Conservation (phyloP, 202 grass and related monocot genomes). For the Digitaria exilis region DNA sequence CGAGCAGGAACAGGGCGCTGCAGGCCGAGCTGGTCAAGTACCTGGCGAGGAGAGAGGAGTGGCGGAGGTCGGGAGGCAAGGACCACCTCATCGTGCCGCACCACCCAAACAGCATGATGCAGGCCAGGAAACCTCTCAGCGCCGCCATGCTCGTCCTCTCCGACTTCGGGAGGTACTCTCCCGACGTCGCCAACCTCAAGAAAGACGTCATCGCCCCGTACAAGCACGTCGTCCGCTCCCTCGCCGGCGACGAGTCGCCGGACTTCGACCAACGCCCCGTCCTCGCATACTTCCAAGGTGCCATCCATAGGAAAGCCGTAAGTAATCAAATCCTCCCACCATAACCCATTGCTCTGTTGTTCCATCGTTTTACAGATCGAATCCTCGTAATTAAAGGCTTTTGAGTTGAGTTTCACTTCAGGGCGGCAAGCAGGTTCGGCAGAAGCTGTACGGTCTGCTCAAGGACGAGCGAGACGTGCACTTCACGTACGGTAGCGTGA, state of each 20-base stretch:
- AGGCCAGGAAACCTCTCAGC: constrained; percentile 63
- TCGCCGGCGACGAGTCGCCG: constrained; percentile 55
- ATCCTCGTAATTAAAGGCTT: too few species aligned
- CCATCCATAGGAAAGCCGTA: constrained; percentile 88
- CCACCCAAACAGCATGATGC: constrained; percentile 90
- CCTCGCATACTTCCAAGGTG: constrained; percentile 83
- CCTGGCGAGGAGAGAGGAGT: constrained; percentile 54
- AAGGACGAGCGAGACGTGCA: constrained; percentile 70
- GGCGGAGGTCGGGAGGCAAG: constrained; percentile 61
- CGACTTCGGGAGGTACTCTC: constrained; percentile 81
- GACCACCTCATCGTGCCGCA: constrained; percentile 80
- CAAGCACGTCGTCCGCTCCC: constrained; percentile 69
- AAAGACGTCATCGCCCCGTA: constrained; percentile 90
- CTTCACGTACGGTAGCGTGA: constrained; percentile 79
- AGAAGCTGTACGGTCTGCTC: constrained; percentile 65
- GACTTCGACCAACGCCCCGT: constrained; percentile 52
- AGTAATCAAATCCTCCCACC: too few species aligned
- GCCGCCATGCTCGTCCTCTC: constrained; percentile 79
- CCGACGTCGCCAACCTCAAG: constrained; percentile 76
- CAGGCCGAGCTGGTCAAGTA: constrained; percentile 72
- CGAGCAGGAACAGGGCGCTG: constrained; percentile 54
- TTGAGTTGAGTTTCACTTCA: too few species aligned
- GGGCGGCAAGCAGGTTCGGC: constrained; percentile 82
- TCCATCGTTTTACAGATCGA: too few species aligned
- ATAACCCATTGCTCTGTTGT: too few species aligned